A percentile compares a stretch with the other conserved stretches of the same genome.
phyloP scores from a whole-genome alignment of 352 stramenopile species.

The Halophytophthora batemanensis region DNA sequence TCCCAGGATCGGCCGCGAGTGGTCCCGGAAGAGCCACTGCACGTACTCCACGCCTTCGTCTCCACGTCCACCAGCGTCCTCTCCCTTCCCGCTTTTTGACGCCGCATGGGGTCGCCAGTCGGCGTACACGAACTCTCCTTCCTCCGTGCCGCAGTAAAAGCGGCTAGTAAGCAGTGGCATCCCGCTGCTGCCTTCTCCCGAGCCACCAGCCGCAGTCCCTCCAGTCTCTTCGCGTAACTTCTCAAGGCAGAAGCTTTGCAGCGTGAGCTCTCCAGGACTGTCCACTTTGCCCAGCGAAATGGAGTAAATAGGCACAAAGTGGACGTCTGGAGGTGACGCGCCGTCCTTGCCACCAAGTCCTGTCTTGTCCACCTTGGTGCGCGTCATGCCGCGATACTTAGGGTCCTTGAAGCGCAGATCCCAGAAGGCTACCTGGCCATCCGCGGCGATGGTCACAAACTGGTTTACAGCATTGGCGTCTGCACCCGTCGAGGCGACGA shows the following conservation, averaged over 20 bases:
- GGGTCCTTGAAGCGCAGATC: slow-evolving; percentile 89
- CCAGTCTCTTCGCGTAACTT: slow-evolving; percentile 48
- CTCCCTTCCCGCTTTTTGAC: slow-evolving; percentile 29
- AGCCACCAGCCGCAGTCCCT: slow-evolving; percentile 13
- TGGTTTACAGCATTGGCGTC: slow-evolving; percentile 69
- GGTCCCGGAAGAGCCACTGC: slow-evolving; percentile 87
- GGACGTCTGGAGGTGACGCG: slow-evolving; percentile 53
- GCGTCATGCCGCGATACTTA: slow-evolving; percentile 69
- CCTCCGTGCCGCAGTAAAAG: slow-evolving; percentile 84
- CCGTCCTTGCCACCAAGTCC: slow-evolving; percentile 46
- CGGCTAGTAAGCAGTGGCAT: slow-evolving; percentile 41
- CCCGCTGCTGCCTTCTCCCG: slow-evolving; percentile 5
- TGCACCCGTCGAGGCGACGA: slow-evolving; percentile 44
- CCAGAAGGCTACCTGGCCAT: slow-evolving; percentile 92
- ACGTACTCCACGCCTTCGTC: slow-evolving; percentile 87
- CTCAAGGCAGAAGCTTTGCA: slow-evolving; percentile 73
- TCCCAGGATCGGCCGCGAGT: slow-evolving; percentile 79
- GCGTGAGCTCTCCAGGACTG: slow-evolving; percentile 52
- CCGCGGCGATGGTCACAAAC: slow-evolving; percentile 90
- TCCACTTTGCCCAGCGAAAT: slow-evolving; percentile 79
- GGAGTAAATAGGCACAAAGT: slow-evolving; percentile 82
- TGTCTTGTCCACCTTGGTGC: slow-evolving; percentile 60
- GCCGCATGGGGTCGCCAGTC: slow-evolving; percentile 85
- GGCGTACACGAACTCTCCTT: slow-evolving; percentile 88
- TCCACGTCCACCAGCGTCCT: slow-evolving; percentile 31